These are phyloP conservation scores for Nyctanthes arbortristis DNA, from an alignment of 257 asterid genomes.

Conservation along the genomic window DNA sequence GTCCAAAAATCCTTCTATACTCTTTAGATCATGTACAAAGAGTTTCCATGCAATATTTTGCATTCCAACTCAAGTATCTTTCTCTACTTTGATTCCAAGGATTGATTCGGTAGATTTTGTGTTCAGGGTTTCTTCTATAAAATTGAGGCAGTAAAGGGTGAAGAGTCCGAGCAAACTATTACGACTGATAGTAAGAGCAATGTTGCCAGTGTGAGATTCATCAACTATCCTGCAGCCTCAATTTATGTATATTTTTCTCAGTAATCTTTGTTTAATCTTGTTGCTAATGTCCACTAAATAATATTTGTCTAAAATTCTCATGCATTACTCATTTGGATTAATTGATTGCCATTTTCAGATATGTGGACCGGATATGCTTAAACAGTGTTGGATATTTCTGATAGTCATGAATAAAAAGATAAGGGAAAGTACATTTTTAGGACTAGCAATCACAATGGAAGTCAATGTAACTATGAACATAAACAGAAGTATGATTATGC, in stretches of 20 bases:
- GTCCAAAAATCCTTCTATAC: too few relatives aligned
- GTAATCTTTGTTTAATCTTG: not conserved
- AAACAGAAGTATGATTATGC: not conserved
- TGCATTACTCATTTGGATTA: not conserved
- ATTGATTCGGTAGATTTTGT: too few relatives aligned
- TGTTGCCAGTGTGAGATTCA: slow-evolving; percentile 40
- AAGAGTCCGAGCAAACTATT: too few relatives aligned
- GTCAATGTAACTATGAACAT: not conserved
- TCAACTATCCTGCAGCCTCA: not conserved
- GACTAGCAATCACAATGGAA: not conserved
- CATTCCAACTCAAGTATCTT: too few relatives aligned
- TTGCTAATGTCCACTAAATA: not conserved
- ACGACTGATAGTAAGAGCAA: slow-evolving; percentile 29
- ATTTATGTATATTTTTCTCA: not conserved
- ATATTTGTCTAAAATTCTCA: not conserved
- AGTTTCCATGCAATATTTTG: too few relatives aligned
- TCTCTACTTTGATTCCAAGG: too few relatives aligned
- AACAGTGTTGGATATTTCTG: not conserved
- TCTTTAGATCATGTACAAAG: too few relatives aligned
- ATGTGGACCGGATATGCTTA: not conserved
- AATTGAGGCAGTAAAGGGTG: too few relatives aligned
- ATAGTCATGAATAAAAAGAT: not conserved
- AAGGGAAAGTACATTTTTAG: not conserved
- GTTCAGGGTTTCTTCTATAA: too few relatives aligned
- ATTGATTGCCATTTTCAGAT: too few relatives aligned